Percentiles rank a stretch among this genome's conserved stretches.
Evolutionary conservation across 2,329 filamentous ascomycete species (phyloP).

Genomic region (Purpureocillium lavendulum): DNA sequence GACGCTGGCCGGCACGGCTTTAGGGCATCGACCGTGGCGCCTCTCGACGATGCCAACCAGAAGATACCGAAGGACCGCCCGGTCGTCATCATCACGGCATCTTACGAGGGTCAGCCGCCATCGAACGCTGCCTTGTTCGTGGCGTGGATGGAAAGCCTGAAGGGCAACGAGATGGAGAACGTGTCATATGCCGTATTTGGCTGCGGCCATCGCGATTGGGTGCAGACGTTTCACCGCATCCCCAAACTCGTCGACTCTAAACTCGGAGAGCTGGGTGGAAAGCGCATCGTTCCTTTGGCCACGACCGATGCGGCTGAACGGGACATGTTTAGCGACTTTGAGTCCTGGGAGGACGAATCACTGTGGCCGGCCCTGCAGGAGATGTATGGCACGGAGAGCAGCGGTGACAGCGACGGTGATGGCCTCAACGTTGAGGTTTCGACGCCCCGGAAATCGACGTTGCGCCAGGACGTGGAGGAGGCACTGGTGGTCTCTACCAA

Average conservation of each 20-base stretch:
- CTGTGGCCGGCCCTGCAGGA: conserved; percentile 42
- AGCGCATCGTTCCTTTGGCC: conserved; percentile 36
- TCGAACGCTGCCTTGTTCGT: conserved; percentile 65
- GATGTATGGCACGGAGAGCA: conserved; percentile 28
- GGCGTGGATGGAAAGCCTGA: conserved; percentile 51
- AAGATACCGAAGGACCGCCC: conserved; percentile 52
- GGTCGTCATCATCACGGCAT: conserved; percentile 58
- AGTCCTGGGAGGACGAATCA: conserved; percentile 55
- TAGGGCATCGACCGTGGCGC: conserved; percentile 39
- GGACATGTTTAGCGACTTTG: conserved; percentile 61
- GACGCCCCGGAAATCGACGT: conserved; percentile 43
- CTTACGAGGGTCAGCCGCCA: conserved; percentile 66
- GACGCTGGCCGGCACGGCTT: conserved; percentile 54
- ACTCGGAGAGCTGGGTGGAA: conserved; percentile 28
- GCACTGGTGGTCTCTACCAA: conserved; percentile 47
- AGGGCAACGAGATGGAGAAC: conserved; percentile 41
- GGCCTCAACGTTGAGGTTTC: conserved; percentile 39
- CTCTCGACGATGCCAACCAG: conserved; percentile 53
- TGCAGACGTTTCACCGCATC: conserved; percentile 56
- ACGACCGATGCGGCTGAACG: conserved; percentile 51
- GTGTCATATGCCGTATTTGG: conserved; percentile 63
- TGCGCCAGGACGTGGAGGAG: conserved; percentile 57
- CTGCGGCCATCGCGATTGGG: conserved; percentile 52
- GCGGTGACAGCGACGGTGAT: conserved; percentile 4
- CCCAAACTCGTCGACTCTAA: conserved; percentile 53